These are phyloP conservation scores for Rehmannia glutinosa DNA, from an alignment of 257 asterid species.

Conservation along the genomic window DNA sequence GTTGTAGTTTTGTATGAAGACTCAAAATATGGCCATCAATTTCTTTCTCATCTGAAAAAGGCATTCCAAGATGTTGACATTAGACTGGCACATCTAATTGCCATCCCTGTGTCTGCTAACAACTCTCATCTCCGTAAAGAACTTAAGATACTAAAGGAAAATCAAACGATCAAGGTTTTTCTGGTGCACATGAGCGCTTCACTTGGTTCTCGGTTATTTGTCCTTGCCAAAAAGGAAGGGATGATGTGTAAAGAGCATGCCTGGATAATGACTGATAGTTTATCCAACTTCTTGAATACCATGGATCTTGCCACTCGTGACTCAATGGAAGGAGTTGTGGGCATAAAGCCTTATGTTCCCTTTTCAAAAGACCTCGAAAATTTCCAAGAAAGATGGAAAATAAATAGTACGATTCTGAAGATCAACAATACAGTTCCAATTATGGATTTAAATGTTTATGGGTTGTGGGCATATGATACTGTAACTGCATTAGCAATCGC, in stretches of 20 bases:
- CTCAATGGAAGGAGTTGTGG: conserved; percentile 63
- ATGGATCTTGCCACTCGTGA: conserved; percentile 24
- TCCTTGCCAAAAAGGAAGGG: conserved; percentile 21
- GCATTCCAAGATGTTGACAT: no score
- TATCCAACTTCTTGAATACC: conserved; percentile 39
- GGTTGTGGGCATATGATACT: conserved; percentile 58
- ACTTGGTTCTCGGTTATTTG: conserved; percentile 33
- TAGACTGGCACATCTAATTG: not conserved
- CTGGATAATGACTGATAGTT: conserved; percentile 48
- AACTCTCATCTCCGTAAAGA: conserved; percentile 15
- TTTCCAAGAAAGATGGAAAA: conserved; percentile 44
- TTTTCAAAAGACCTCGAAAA: conserved; percentile 19
- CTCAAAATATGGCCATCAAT: no score
- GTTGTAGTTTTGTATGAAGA: no score
- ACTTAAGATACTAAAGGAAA: conserved; percentile 7
- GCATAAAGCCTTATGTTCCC: conserved; percentile 40
- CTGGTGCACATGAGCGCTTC: conserved; percentile 40
- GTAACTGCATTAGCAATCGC: conserved; percentile 48
- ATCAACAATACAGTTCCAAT: not conserved
- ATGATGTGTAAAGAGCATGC: conserved; percentile 48
- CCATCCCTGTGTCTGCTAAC: conserved; percentile 22
- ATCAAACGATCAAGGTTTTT: conserved; percentile 31
- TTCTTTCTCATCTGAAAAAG: no score
- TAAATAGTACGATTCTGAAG: conserved; percentile 22
- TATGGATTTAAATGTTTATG: conserved; percentile 41